Conservation (phyloP, 768 basidiomycete species). For the Clathrus columnatus region DNA sequence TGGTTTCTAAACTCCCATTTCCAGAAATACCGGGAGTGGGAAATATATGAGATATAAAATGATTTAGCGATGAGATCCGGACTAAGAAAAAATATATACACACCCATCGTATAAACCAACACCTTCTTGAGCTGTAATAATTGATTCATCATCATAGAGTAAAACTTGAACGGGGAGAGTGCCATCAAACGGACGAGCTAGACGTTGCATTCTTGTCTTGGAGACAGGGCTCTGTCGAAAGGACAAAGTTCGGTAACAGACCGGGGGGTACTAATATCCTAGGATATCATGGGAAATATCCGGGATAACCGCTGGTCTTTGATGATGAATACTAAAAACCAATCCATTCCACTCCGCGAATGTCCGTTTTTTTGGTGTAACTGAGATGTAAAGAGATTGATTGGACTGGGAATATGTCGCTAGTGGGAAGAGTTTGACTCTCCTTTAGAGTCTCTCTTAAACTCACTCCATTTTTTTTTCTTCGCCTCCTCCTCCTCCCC, state of each 20-base stretch:
- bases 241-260: conserved; percentile 1
- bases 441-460: conserved; percentile 4
- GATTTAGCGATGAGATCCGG: neutral
- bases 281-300: neutral
- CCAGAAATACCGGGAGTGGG: conserved; percentile 11
- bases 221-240: conserved; percentile 11
- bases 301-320: neutral
- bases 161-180: conserved; percentile 70
- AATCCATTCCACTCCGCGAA: neutral
- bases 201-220: conserved; percentile 45
- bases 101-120: conserved; percentile 94
- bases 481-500: neutral
- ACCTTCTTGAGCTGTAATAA: conserved; percentile 61
- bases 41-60: neutral
- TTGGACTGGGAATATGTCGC: conserved; percentile 6
- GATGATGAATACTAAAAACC: neutral
- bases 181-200: conserved; percentile 54
- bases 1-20: conserved; percentile 48
- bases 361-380: neutral
- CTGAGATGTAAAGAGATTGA: conserved; percentile 2
- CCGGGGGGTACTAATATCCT: neutral
- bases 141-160: conserved; percentile 73
- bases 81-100: conserved; percentile 24
- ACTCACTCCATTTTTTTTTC: neutral
- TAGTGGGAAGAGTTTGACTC: conserved; percentile 4